phyloP scores from a whole-genome alignment of 208 protist species.

The Leishmania martiniquensis region DNA sequence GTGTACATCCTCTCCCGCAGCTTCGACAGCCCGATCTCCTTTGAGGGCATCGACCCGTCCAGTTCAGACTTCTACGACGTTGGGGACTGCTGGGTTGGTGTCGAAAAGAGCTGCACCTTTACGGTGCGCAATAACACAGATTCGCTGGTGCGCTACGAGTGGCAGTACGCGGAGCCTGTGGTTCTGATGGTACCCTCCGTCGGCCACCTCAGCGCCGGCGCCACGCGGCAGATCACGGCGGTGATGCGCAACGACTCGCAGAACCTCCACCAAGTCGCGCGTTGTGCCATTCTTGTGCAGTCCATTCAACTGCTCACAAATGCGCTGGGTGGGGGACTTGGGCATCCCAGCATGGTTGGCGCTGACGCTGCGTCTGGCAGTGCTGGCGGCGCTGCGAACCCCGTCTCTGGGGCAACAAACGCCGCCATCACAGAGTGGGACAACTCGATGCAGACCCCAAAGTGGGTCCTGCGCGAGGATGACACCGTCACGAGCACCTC shows the following conservation, averaged over 20 bases:
- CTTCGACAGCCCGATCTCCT: conserved; percentile 86
- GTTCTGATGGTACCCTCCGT: conserved; percentile 45
- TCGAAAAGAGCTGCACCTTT: conserved; percentile 71
- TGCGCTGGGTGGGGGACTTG: background rate
- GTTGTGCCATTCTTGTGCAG: conserved; percentile 27
- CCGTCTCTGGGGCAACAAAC: conserved; percentile 4
- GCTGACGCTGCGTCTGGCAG: background rate
- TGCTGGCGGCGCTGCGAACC: background rate
- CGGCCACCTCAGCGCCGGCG: conserved; percentile 67
- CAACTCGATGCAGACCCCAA: conserved; percentile 57
- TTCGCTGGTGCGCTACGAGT: conserved; percentile 82
- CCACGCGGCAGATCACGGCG: conserved; percentile 49
- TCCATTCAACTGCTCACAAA: conserved; percentile 24
- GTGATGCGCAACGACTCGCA: conserved; percentile 36
- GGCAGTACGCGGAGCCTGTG: conserved; percentile 34
- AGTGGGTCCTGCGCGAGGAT: conserved; percentile 64
- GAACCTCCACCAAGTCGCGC: conserved; percentile 21
- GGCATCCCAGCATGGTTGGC: conserved; percentile 5
- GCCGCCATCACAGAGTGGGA: conserved; percentile 62
- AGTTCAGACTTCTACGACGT: conserved; percentile 79
- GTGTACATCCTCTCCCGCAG: conserved; percentile 82
- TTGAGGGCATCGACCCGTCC: conserved; percentile 90
- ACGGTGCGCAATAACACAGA: conserved; percentile 84
- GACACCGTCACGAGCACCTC: conserved; percentile 13
- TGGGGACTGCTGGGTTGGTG: conserved; percentile 85